Base-by-base conservation (phyloP, 345 rosid genomes). In the Crucihimalaya himalaica region DNA sequence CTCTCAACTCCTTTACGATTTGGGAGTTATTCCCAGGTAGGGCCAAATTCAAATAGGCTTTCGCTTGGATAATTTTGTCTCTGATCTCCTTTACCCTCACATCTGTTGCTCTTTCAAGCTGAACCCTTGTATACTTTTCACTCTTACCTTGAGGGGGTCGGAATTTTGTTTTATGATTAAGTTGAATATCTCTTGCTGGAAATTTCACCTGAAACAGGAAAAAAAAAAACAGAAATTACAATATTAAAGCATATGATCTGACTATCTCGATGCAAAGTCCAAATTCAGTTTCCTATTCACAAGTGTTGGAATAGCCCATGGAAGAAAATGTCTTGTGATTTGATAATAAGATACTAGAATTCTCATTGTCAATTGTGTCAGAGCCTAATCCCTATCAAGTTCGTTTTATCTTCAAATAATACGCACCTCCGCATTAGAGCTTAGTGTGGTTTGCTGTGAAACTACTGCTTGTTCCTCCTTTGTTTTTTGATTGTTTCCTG, bases 51-150 rank as follows among this genome's bases (percentile, higher is more conserved):
- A 89, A 75, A 87, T 86, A 94, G 63, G 82, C 91, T 78, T 78
- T 86, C 42, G 95, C 96, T 84, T 91, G 87, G 65, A 94, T 79
- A 48, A 94, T 73, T 77, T 86, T 88, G 84, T 91, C 97, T 86
- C 84, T 86, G 79, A 89, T 83, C 81, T 84, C 85, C 75, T 78
- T 87, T 59, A 94, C 77, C 84, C 86, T 94, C 66, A 61, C 86
- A 79, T 94, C 86, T 39, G 74, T 69, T 40, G 64, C 70, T 59
- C 52, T 50, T 27, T 55, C 73, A 51, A 27, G 64, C 29, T 78
- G 77, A 58, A 27, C 68, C 70, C 27, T 59, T 31, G 51, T 59
- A 42, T 11, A 72, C 84, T 88, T 91, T 65, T 61, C 86, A 74
- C 84, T 88, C 39, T 70, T 75, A 27, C 53, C 68, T 77, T 76